Evolutionary conservation across 441 rosid species (phyloP), one percentile per base, ranked within the genome.

Genomic region (Croton setiger): DNA sequence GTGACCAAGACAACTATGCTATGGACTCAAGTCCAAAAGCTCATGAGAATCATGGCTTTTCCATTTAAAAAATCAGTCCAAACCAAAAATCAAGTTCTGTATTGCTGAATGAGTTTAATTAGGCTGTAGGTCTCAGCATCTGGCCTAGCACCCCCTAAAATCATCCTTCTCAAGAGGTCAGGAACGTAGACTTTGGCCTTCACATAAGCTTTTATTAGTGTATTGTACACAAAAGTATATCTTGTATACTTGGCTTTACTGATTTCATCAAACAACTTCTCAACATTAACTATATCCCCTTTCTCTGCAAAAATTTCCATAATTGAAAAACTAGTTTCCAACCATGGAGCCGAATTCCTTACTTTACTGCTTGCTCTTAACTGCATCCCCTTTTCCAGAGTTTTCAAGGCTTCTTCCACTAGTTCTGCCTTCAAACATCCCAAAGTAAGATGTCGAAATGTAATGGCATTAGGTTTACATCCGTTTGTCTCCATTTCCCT

Each of bases 51-150:
- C 39, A 14, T 15, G n/a, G 10, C 13, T 8, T 33, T 63, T 15
- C 39, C 0, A 49, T 27, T 48, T 33, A 57, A 64, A 23, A 43
- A 48, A 33, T n/a, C 7, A 18, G 4, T 31, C 5, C 45, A 51
- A 33, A 58, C n/a, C 14, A 4, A 68, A 17, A 14, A 18, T 17
- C 35, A 9, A 14, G 43, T 39, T 9, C 8, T 5, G 43, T 5
- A 39, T 39, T 39, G 10, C 43, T 39, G 31, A 10, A 71, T 67
- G 33, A 89, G 87, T 81, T 91, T 89, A 73, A 93, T 76, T 71
- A 93, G 75, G 83, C 97, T 87, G 60, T 89, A 93, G 3, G 95
- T 83, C 75, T 93, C 98, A 66, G 93, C 86, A 80, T 93, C 97
- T 54, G 98, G 98, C 77, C 88, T 84, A 6, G 95, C 83, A 20